Conservation (phyloP, 1,284 basidiomycete species). For the Irpex rosettiformis region DNA sequence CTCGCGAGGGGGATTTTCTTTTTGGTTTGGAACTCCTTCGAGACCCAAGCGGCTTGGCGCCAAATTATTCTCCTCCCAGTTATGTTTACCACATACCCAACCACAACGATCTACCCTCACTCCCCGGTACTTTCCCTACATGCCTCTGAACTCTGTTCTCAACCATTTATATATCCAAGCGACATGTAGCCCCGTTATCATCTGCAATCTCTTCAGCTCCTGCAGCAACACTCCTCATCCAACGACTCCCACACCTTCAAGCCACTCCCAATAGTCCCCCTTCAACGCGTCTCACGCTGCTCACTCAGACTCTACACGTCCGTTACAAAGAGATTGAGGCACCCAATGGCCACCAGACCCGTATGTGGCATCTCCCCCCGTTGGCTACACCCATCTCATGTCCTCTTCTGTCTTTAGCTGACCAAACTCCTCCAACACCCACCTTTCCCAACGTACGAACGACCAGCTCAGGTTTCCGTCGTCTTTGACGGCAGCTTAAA, state of each 20-base stretch:
- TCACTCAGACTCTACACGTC: not conserved
- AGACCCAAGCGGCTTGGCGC: not conserved
- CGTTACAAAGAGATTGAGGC: not conserved
- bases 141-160: not conserved
- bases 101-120: not conserved
- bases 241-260: not conserved
- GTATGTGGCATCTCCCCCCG: not conserved
- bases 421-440: not conserved
- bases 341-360: not conserved
- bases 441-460: not conserved
- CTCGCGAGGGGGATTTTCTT: too few relatives aligned
- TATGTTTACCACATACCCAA: not conserved
- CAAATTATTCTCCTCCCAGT: not conserved
- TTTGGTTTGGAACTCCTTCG: too few relatives aligned
- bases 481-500: not conserved
- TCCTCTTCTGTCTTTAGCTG: not conserved
- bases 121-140: not conserved
- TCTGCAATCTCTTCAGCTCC: not conserved
- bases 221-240: too few relatives aligned
- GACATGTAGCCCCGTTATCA: not conserved
- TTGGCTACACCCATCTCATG: not conserved
- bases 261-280: not conserved
- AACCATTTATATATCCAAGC: not conserved
- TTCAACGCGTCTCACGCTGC: not conserved
- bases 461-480: not conserved